Evolutionary conservation across 768 basidiomycete genomes (phyloP).

Genomic region (Russula virescens): DNA sequence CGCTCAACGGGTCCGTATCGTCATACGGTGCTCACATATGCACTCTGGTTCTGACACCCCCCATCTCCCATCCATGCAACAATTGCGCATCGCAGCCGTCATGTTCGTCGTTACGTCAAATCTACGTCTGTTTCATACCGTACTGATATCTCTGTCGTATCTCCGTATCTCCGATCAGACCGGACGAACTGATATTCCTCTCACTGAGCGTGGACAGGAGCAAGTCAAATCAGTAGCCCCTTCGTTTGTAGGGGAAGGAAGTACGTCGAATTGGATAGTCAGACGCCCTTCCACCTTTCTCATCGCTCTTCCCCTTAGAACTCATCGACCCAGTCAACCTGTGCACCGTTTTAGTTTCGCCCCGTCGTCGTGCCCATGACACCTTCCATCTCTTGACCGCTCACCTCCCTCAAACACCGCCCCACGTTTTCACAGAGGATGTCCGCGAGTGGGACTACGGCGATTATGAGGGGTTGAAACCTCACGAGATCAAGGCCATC

Average conservation of each 20-base stretch:
- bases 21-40: background rate
- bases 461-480: slow-evolving; percentile 76
- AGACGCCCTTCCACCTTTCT: background rate
- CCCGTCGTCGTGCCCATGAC: slow-evolving; percentile 76
- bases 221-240: slow-evolving; percentile 61
- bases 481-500: slow-evolving; percentile 68
- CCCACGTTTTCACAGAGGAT: slow-evolving; percentile 57
- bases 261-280: slow-evolving; percentile 41
- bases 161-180: slow-evolving; percentile 46
- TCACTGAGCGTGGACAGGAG: slow-evolving; percentile 70
- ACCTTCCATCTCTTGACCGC: slow-evolving; percentile 82
- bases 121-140: background rate
- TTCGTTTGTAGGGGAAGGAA: slow-evolving; percentile 67
- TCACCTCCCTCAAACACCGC: slow-evolving; percentile 40
- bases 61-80: slow-evolving; percentile 3
- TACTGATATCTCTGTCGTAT: slow-evolving; percentile 15
- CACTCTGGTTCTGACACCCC: background rate
- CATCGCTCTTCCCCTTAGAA: slow-evolving; percentile 36
- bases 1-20: slow-evolving; percentile 62
- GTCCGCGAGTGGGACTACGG: slow-evolving; percentile 89
- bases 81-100: slow-evolving; percentile 41
- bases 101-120: slow-evolving; percentile 38
- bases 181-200: slow-evolving; percentile 80
- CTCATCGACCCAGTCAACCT: slow-evolving; percentile 77
- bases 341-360: slow-evolving; percentile 72